Evolutionary conservation across 2,329 filamentous ascomycete genomes (phyloP).

Genomic region (Fusarium metavorans): DNA sequence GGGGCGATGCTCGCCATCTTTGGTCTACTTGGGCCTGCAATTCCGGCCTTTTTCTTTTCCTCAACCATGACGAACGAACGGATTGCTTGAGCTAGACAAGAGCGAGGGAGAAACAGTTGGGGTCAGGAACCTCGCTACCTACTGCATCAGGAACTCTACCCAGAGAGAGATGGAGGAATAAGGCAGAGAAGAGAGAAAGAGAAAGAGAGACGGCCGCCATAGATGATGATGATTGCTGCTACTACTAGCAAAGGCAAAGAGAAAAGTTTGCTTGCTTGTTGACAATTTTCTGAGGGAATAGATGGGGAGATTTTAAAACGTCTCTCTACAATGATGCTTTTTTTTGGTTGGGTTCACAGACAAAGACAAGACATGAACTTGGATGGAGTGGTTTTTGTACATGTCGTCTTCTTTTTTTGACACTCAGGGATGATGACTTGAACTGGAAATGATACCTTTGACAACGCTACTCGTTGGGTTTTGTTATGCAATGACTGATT

Average conservation of each 20-base stretch:
- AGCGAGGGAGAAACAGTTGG: constrained; percentile 14
- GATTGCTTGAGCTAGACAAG: constrained; percentile 15
- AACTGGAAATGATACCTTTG: constrained; percentile 36
- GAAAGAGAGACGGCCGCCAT: constrained; percentile 34
- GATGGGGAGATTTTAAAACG: constrained; percentile 17
- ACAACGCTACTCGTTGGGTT: constrained; percentile 22
- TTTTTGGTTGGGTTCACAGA: neutral
- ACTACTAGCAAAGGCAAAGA: constrained; percentile 34
- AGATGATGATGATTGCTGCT: constrained; percentile 37
- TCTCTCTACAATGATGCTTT: constrained; percentile 12
- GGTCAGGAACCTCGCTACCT: constrained; percentile 31
- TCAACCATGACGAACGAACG: neutral
- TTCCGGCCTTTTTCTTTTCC: constrained; percentile 19
- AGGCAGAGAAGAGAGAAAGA: constrained; percentile 13
- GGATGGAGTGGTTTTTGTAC: neutral
- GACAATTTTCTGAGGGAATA: constrained; percentile 14
- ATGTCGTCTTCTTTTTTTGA: neutral
- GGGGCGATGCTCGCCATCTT: constrained; percentile 20
- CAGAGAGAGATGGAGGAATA: constrained; percentile 26
- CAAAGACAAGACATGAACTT: neutral
- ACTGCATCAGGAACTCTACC: constrained; percentile 14
- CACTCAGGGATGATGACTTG: neutral
- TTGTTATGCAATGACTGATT: neutral
- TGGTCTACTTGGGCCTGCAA: constrained; percentile 6
- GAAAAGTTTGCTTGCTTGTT: constrained; percentile 39